A percentile compares a stretch with the other conserved stretches of the same genome.
Evolutionary conservation across 768 basidiomycete species (phyloP).

Genomic region (Leccinum longicurvipes): DNA sequence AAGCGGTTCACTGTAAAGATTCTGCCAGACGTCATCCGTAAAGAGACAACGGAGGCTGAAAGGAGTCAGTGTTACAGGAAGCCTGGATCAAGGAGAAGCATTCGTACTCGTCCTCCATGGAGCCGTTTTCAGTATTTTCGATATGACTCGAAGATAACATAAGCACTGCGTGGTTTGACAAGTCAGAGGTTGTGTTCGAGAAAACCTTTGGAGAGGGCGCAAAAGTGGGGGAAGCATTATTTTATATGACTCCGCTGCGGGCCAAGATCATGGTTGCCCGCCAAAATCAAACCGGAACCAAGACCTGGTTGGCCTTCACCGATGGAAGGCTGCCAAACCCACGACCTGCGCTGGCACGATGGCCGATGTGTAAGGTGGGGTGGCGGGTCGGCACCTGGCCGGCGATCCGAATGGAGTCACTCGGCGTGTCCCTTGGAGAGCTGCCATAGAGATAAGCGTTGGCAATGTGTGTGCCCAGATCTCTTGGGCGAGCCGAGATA

Average conservation of each 20-base stretch:
- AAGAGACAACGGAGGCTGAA: neutral
- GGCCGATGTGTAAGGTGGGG: neutral
- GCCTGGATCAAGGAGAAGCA: neutral
- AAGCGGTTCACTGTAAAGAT: too few relatives aligned
- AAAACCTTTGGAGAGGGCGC: rapidly evolving
- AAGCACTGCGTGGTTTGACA: neutral
- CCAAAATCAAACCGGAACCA: neutral
- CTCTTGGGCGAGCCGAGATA: neutral
- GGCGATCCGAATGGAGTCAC: neutral
- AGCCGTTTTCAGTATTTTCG: neutral
- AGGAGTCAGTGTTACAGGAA: neutral
- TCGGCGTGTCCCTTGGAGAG: neutral
- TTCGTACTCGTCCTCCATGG: neutral
- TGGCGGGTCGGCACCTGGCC: neutral
- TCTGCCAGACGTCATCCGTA: neutral
- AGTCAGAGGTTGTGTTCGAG: neutral
- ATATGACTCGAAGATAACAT: neutral
- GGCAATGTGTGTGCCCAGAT: neutral
- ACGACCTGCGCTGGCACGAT: neutral
- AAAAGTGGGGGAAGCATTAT: rapidly evolving
- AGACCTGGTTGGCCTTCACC: neutral
- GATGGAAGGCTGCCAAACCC: neutral
- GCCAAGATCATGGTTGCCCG: neutral
- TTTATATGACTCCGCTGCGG: neutral
- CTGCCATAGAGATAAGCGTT: neutral